Base-by-base conservation (phyloP, 345 rosid species). In the Eutrema japonicum region DNA sequence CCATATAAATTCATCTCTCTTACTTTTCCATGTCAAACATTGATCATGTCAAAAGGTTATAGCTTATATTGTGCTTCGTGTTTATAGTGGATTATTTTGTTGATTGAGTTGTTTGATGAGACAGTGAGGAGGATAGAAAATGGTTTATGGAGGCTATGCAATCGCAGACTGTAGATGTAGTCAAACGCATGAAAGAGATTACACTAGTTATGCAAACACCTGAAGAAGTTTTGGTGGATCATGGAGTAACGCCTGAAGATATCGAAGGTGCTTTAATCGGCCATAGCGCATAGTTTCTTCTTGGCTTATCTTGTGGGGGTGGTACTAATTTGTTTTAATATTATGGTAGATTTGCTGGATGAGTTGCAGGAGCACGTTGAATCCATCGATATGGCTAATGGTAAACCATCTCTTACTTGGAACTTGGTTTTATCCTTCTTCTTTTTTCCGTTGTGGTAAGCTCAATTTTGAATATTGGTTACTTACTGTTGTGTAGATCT, bases 91-190 rank as follows among this genome's bases (percentile, higher is more conserved):
- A 29, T 3, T 37, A n/a, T 48, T 55, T 62, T 26, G 60, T 70
- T 62, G 61, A 65, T 66, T 73, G 63, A 38, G 22, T 62, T 51
- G 18, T 8, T 53, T 54, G 50, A 9, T 68, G 81, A 56, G 14
- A 50, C 68, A 95, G 97, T 7, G 99, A 95, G 83, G 99, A 95
- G 79, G 98, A 95, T 81, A 69, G 92, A 53, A 92, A 38, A 81
- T 95, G 98, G 99, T 95, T 95, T 71, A 85, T 85, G 96, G 99
- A 95, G 80, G 98, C 99, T 27, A 90, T 95, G 98, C 99, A 95
- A 72, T 62, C 96, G 11, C 96, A 89, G 74, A 87, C 72, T 8
- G 68, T 92, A 48, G 98, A 95, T 72, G 96, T 92, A 67, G 74
- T 89, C 64, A 80, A 82, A 84, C 90, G 99, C n/a, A 92, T 95